These are phyloP conservation scores for Miscanthus sacchariflorus DNA, from an alignment of 202 grass and related monocot genomes.

Conservation along the genomic window DNA sequence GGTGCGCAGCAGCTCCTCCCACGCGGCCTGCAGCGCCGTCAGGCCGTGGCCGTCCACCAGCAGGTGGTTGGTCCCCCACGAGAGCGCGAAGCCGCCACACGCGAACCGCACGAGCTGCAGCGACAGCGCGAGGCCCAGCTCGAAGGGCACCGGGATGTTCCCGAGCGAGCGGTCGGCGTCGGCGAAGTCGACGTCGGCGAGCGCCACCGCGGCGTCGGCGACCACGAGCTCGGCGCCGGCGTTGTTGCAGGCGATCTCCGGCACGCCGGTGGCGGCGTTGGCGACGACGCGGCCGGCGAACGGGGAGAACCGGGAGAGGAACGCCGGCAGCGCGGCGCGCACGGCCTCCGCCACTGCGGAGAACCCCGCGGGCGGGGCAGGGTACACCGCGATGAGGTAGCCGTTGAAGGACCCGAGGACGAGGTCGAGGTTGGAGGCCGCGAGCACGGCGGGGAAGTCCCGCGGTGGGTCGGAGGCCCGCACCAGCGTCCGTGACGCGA, in stretches of 20 bases:
- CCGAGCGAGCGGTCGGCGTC: constrained; percentile 42
- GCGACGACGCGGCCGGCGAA: constrained; percentile 55
- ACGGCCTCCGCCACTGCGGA: constrained; percentile 4
- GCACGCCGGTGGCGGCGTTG: constrained; percentile 40
- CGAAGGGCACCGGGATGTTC: constrained; percentile 47
- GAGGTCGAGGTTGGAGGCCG: constrained; percentile 74
- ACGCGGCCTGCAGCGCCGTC: constrained; percentile 43
- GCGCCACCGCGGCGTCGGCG: constrained; percentile 33
- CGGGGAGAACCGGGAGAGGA: constrained; percentile 68
- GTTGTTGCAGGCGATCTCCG: constrained; percentile 59
- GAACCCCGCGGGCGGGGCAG: constrained; percentile 6
- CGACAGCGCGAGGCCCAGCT: constrained; percentile 54
- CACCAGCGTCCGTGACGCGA: no score
- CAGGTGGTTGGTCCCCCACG: constrained; percentile 67
- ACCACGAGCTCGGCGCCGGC: constrained; percentile 66
- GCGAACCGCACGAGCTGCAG: constrained; percentile 64
- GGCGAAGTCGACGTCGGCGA: constrained; percentile 53
- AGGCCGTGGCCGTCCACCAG: constrained; percentile 65
- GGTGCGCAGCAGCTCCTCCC: constrained; percentile 42
- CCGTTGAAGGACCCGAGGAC: constrained; percentile 61
- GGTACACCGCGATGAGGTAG: constrained; percentile 60
- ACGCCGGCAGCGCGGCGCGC: constrained; percentile 37
- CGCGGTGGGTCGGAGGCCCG: constrained; percentile 48
- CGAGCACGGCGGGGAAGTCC: constrained; percentile 42
- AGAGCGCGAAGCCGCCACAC: constrained; percentile 65